A percentile compares a stretch with the other conserved stretches of the same genome.
phyloP scores from a whole-genome alignment of 2,329 filamentous ascomycete species.

The Myriosclerotinia curreyana region DNA sequence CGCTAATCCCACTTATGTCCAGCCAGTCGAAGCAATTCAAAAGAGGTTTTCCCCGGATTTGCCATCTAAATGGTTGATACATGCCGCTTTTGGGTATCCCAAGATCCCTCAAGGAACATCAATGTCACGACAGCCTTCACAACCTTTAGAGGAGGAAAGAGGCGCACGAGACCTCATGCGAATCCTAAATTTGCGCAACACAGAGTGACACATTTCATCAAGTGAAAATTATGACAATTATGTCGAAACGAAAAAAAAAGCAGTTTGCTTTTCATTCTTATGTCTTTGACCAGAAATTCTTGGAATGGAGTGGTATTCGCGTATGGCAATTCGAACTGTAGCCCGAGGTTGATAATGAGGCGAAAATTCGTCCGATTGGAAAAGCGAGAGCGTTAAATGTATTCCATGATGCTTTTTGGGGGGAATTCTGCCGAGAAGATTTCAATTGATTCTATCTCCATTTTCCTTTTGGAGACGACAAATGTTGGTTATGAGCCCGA shows the following conservation, averaged over 20 bases:
- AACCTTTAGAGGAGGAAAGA: slow-evolving; percentile 31
- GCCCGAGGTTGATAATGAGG: background rate
- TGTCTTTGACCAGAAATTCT: background rate
- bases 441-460: background rate
- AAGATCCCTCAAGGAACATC: slow-evolving; percentile 5
- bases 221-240: background rate
- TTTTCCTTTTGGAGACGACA: background rate
- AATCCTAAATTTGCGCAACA: slow-evolving; percentile 38
- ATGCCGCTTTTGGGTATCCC: slow-evolving; percentile 29
- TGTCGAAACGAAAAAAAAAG: background rate
- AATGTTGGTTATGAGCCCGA: background rate
- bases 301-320: background rate
- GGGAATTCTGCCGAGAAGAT: background rate
- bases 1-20: slow-evolving; percentile 36
- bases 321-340: background rate
- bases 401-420: background rate
- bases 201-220: slow-evolving; percentile 23
- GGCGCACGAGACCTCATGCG: slow-evolving; percentile 37
- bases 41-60: slow-evolving; percentile 35
- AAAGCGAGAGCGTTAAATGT: background rate
- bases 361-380: background rate
- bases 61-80: slow-evolving; percentile 33
- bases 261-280: background rate
- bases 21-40: slow-evolving; percentile 36
- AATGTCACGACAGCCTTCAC: background rate